Percentiles rank a stretch among this genome's conserved stretches.
Evolutionary conservation across 176 grass and related monocot genomes (phyloP).

Genomic region (Oryza officinalis): DNA sequence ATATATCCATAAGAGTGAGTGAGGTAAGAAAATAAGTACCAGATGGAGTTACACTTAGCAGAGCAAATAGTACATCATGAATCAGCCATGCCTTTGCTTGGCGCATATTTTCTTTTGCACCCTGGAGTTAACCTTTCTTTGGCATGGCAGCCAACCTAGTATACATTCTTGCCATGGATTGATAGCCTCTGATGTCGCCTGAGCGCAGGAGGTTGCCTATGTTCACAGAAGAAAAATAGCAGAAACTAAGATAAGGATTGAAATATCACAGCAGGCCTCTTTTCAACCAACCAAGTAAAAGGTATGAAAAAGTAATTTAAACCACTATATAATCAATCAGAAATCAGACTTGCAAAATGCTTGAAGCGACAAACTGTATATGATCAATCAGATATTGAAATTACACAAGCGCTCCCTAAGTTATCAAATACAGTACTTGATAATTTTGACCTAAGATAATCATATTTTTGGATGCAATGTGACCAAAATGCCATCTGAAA

Average conservation of each 20-base stretch:
- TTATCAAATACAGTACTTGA: not conserved
- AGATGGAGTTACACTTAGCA: not conserved
- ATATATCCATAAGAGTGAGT: too few relatives aligned
- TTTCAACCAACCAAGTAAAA: too few relatives aligned
- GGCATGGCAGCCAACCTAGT: slow-evolving; percentile 75
- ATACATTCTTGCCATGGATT: slow-evolving; percentile 91
- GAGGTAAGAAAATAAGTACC: not conserved
- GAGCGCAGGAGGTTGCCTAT: slow-evolving; percentile 87
- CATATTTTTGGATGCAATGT: not conserved
- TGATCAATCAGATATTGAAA: not conserved
- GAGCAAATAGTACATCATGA: not conserved
- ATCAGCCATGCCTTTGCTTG: not conserved
- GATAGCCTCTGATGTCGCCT: slow-evolving; percentile 69
- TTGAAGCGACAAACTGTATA: not conserved
- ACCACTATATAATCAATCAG: not conserved
- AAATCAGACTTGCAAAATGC: slow-evolving; percentile 26
- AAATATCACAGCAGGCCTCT: too few relatives aligned
- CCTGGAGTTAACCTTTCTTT: slow-evolving; percentile 52
- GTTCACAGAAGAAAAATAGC: not conserved
- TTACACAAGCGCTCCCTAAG: not conserved
- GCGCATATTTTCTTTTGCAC: not conserved
- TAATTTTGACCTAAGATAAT: not conserved
- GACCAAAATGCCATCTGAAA: not conserved
- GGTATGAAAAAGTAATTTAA: not conserved
- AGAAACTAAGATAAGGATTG: not conserved